phyloP scores from a whole-genome alignment of 1,139 yeast species.

The Nakaseomyces glabratus region DNA sequence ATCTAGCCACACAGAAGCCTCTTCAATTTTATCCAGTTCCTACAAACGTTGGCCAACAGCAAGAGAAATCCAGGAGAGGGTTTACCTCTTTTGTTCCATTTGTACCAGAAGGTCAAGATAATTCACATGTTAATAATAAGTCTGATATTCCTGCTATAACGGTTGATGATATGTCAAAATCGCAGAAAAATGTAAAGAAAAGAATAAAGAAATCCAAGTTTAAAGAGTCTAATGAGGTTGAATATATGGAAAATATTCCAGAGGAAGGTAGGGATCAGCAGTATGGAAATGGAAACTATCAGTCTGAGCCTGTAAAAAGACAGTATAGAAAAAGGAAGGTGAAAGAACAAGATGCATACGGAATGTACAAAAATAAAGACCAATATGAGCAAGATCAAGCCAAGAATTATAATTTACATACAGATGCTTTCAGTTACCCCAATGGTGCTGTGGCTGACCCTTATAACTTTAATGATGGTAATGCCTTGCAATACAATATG shows the following conservation, averaged over 20 bases:
- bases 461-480: neutral
- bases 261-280: slow-evolving; percentile 4
- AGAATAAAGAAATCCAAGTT: neutral
- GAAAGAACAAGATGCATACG: neutral
- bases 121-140: neutral
- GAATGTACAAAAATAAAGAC: slow-evolving; percentile 1
- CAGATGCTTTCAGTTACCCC: slow-evolving; percentile 3
- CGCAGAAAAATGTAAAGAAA: neutral
- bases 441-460: neutral
- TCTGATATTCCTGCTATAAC: slow-evolving; percentile 3
- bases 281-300: neutral
- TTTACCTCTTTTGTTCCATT: slow-evolving; percentile 5
- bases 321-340: slow-evolving; percentile 5
- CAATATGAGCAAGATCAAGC: slow-evolving; percentile 2
- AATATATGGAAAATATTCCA: slow-evolving; percentile 3
- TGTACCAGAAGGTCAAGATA: slow-evolving; percentile 5
- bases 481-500: slow-evolving; percentile 4
- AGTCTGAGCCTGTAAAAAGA: neutral
- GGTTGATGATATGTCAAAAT: slow-evolving; percentile 4
- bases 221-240: slow-evolving; percentile 2
- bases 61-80: neutral
- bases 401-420: neutral
- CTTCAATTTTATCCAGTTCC: slow-evolving; percentile 29
- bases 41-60: slow-evolving; percentile 10
- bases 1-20: slow-evolving; percentile 30